Evolutionary conservation across 768 basidiomycete species (phyloP), one percentile per base, ranked within the genome.

Genomic region (Clavulina sp.): DNA sequence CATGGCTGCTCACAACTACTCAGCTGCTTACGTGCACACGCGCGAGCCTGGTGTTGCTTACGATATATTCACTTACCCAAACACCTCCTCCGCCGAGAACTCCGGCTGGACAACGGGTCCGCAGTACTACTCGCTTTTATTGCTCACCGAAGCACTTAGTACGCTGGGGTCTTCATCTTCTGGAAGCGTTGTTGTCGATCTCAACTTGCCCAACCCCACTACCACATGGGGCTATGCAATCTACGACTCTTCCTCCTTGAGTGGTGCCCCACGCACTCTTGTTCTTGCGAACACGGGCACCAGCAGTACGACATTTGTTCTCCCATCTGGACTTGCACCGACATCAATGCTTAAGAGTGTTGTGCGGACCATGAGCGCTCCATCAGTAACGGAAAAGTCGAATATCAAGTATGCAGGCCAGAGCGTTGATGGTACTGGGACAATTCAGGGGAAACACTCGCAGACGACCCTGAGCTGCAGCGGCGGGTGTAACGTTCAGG

Each of bases 41-140:
- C 49, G 56, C 23, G 56, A 57, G 49, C 36, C 50, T 19, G 54
- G 54, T n/a, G 41, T 57, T 3, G 41, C 54, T 9, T 57, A 57
- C 54, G 55, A 57, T 43, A 24, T 57, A 30, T 54, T 57, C 51
- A 41, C 46, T 28, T n/a, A n/a, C n/a, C 54, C 56, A 16, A 54
- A 54, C 9, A 44, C 50, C 2, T 23, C 54, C 7, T 30, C n/a
- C 19, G 26, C 49, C 18, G 46, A 53, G 41, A 38, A 29, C 31
- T 29, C 49, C 16, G 50, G 52, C 6, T 57, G 56, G 56, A 54
- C 50, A 16, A 55, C 54, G 16, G 56, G 56, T 7, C 36, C 54
- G 3, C 51, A 50, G 16, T 57, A 57, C 44, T 53, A 55, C 34
- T 44, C 56, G 7, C 21, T 57, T 4, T 51, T 57, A n/a, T 40